Percentiles rank a stretch among this genome's conserved stretches.
Conservation (phyloP, 2,329 filamentous ascomycete genomes). For the Sporothrix schenckii region DNA sequence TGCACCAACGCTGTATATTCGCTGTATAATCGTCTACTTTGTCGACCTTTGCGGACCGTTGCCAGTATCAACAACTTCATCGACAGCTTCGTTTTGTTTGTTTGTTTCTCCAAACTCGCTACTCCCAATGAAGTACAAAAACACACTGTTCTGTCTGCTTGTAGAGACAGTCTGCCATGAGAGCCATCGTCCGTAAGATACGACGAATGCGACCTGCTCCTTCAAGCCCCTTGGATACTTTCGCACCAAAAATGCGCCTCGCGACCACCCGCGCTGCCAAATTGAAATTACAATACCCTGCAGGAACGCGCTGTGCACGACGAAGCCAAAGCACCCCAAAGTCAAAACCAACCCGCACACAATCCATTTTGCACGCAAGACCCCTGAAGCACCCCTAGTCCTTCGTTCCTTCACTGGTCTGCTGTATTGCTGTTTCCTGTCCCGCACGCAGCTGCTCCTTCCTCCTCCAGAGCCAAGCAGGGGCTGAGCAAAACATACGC, state of each 20-base stretch:
- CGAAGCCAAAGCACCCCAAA: background rate
- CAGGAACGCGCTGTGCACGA: background rate
- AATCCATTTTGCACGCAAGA: background rate
- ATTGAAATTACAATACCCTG: constrained; percentile 20
- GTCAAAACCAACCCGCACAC: background rate
- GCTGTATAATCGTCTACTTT: background rate
- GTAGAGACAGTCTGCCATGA: too few relatives aligned
- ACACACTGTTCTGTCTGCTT: too few relatives aligned
- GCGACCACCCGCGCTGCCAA: background rate
- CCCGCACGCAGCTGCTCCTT: constrained; percentile 12
- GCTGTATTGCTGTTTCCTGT: background rate
- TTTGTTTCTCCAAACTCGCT: background rate
- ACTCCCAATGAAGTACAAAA: background rate
- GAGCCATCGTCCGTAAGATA: background rate
- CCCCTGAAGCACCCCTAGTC: constrained; percentile 23
- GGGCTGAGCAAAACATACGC: constrained; percentile 34
- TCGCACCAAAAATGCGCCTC: constrained; percentile 10
- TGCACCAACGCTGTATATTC: constrained; percentile 8
- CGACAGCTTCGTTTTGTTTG: background rate
- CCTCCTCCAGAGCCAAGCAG: constrained; percentile 28
- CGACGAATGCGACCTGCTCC: constrained; percentile 19
- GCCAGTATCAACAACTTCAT: background rate
- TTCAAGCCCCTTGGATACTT: constrained; percentile 4
- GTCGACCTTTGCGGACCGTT: background rate
- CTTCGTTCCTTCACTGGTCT: background rate